Evolutionary conservation across 352 stramenopile genomes (phyloP).

Genomic region (Phytopythium ostracodes): DNA sequence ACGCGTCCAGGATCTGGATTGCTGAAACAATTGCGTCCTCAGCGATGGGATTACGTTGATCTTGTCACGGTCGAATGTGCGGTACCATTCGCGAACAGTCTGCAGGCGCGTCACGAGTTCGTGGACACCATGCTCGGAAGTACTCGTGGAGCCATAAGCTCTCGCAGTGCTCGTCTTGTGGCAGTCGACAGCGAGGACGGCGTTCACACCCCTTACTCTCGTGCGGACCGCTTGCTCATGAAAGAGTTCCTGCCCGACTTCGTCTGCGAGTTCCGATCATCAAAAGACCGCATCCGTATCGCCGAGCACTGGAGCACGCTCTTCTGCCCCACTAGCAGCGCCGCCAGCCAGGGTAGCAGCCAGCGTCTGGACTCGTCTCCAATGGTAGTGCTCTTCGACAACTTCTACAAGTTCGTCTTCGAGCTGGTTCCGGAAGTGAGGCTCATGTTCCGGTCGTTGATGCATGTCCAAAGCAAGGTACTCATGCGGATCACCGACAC

Average conservation of each 20-base stretch:
- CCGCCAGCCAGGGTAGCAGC: neutral
- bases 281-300: constrained; percentile 17
- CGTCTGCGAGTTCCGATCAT: constrained; percentile 17
- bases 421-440: constrained; percentile 29
- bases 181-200: constrained; percentile 11
- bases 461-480: constrained; percentile 34
- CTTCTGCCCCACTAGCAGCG: constrained; percentile 8
- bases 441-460: constrained; percentile 35
- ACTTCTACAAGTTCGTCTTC: constrained; percentile 39
- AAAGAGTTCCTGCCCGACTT: constrained; percentile 27
- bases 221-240: constrained; percentile 15
- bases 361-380: constrained; percentile 2
- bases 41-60: neutral
- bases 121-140: neutral
- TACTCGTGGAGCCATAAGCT: neutral
- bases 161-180: constrained; percentile 13
- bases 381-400: constrained; percentile 35
- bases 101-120: neutral
- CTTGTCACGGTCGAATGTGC: no score
- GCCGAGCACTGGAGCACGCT: constrained; percentile 26
- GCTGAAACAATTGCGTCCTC: no score
- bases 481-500: constrained; percentile 35
- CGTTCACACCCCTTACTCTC: constrained; percentile 11
- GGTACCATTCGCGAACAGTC: neutral
- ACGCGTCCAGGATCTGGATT: no score